phyloP scores from a whole-genome alignment of 2,329 filamentous ascomycete species.

The Teratosphaeria viscida region DNA sequence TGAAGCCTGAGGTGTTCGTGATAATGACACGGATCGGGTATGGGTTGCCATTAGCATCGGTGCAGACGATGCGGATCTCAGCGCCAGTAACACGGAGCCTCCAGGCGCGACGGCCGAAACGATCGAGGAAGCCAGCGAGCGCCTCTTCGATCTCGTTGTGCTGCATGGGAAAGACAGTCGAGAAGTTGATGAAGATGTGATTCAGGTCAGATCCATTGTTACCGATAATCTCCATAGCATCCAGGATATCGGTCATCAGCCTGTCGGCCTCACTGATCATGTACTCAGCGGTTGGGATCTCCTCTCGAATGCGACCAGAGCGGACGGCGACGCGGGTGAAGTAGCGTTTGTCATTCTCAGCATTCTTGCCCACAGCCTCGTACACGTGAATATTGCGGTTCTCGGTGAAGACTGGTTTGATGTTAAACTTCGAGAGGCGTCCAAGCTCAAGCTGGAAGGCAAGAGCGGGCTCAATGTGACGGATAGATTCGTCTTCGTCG shows the following conservation, averaged over 20 bases:
- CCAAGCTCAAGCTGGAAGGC: conserved; percentile 97
- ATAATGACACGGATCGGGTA: conserved; percentile 93
- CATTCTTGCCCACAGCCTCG: conserved; percentile 87
- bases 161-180: conserved; percentile 84
- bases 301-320: conserved; percentile 85
- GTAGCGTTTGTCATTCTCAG: conserved; percentile 95
- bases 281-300: conserved; percentile 98
- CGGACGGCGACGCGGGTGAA: conserved; percentile 94
- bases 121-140: conserved; percentile 87
- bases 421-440: conserved; percentile 91
- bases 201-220: conserved; percentile 99
- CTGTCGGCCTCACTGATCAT: conserved; percentile 94
- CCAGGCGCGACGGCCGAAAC: conserved; percentile 91
- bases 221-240: conserved; percentile 94
- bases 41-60: conserved; percentile 71
- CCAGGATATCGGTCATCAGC: conserved; percentile 93
- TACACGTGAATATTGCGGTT: conserved; percentile 99
- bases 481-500: conserved; percentile 86
- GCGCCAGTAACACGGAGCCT: conserved; percentile 91
- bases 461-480: conserved; percentile 90
- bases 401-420: conserved; percentile 96
- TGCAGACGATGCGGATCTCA: conserved; percentile 97
- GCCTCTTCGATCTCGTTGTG: conserved; percentile 86
- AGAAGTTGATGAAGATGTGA: conserved; percentile 99
- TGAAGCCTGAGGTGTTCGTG: conserved; percentile 95